A percentile compares a stretch with the other conserved stretches of the same genome.
Evolutionary conservation across 495 filamentous ascomycete genomes (phyloP).

Genomic region (Aspergillus olivimuriae): DNA sequence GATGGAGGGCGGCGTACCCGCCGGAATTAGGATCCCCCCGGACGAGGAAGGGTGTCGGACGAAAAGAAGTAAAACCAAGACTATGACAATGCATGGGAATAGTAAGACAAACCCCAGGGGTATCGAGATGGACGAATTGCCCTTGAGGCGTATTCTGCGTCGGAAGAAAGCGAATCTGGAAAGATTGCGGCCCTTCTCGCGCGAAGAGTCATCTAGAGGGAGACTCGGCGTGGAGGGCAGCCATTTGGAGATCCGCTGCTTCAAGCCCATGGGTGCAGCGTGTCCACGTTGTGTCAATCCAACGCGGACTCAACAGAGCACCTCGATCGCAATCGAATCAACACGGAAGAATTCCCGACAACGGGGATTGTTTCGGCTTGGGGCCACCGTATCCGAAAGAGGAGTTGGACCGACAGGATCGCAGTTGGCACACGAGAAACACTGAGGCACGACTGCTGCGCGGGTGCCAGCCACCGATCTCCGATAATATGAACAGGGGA

Average conservation of each 20-base stretch:
- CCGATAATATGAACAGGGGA: neutral
- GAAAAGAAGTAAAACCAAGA: conserved; percentile 86
- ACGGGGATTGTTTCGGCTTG: conserved; percentile 4
- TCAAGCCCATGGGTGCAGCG: conserved; percentile 51
- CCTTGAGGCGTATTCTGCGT: conserved; percentile 83
- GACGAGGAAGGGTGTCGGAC: conserved; percentile 81
- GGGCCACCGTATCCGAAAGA: neutral
- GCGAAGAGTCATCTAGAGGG: conserved; percentile 53
- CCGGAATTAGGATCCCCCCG: conserved; percentile 79
- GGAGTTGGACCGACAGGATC: conserved; percentile 4
- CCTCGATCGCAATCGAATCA: conserved; percentile 20
- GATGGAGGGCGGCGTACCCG: conserved; percentile 84
- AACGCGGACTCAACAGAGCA: conserved; percentile 11
- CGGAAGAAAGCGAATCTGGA: conserved; percentile 77
- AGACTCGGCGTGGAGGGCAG: conserved; percentile 55
- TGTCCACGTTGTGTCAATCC: conserved; percentile 21
- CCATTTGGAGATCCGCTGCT: conserved; percentile 58
- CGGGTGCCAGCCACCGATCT: neutral
- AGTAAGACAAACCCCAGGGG: conserved; percentile 88
- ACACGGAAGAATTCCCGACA: conserved; percentile 14
- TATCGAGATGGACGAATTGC: conserved; percentile 90
- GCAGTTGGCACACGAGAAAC: conserved; percentile 11
- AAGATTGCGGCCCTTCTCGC: conserved; percentile 45
- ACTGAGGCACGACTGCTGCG: conserved; percentile 1
- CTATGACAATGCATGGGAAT: conserved; percentile 86